Percentiles rank a stretch among this genome's conserved stretches.
Evolutionary conservation across 1,284 basidiomycete genomes (phyloP).

Genomic region (Tilletia caries): DNA sequence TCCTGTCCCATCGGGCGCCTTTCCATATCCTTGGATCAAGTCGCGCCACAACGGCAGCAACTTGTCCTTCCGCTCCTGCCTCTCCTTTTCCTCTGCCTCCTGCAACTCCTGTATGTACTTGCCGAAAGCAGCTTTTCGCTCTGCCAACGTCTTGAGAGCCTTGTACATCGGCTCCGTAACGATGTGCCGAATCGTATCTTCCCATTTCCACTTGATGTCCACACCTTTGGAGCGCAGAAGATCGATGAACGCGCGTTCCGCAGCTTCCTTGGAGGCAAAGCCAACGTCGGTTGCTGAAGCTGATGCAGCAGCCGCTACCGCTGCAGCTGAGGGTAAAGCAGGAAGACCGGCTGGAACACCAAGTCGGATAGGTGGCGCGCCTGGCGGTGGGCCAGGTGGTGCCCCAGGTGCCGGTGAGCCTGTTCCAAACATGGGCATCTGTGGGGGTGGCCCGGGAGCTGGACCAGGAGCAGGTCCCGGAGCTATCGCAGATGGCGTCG

Average conservation of each 20-base stretch:
- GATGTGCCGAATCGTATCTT: constrained; percentile 92
- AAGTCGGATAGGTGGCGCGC: constrained; percentile 1
- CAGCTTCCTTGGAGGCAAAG: constrained; percentile 78
- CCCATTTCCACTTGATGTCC: constrained; percentile 92
- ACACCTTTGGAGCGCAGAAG: constrained; percentile 82
- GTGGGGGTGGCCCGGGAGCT: not conserved
- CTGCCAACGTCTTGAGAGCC: constrained; percentile 83
- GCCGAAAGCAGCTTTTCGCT: constrained; percentile 79
- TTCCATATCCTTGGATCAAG: constrained; percentile 17
- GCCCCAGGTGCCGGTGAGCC: not conserved
- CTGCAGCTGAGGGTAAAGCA: constrained; percentile 9
- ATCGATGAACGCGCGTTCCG: constrained; percentile 88
- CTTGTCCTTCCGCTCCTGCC: constrained; percentile 25
- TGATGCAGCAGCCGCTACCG: not conserved
- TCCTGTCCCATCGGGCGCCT: not conserved
- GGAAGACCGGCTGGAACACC: not conserved
- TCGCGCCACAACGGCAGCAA: constrained; percentile 34
- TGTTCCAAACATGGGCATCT: not conserved
- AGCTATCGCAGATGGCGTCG: not conserved
- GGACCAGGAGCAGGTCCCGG: not conserved
- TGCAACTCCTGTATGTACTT: constrained; percentile 51
- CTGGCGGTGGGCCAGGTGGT: constrained; percentile 11
- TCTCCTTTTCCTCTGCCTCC: constrained; percentile 32
- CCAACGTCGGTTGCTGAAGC: constrained; percentile 26
- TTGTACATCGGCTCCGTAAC: constrained; percentile 98